phyloP scores from a whole-genome alignment of 1,284 basidiomycete species.

The Ustilago xerochloae region DNA sequence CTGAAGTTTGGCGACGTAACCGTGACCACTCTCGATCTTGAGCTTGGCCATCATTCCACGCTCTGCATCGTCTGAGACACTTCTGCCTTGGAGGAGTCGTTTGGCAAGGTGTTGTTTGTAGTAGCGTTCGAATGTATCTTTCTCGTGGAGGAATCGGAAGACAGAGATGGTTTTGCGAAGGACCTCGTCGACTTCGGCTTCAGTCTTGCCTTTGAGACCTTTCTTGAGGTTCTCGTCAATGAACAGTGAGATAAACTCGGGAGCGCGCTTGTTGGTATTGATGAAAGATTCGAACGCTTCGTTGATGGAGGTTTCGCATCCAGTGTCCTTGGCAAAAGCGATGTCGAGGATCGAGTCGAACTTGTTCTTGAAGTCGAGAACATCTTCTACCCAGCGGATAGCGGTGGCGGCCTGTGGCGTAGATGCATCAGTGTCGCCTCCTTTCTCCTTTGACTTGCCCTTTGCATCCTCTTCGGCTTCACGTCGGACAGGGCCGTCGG shows the following conservation, averaged over 20 bases:
- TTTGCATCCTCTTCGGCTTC: conserved; percentile 7
- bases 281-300: conserved; percentile 96
- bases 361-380: conserved; percentile 89
- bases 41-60: conserved; percentile 97
- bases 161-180: conserved; percentile 94
- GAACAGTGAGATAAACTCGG: conserved; percentile 95
- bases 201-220: conserved; percentile 94
- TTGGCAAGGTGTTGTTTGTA: conserved; percentile 97
- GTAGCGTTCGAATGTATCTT: conserved; percentile 97
- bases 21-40: conserved; percentile 94
- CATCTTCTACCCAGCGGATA: conserved; percentile 92
- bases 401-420: conserved; percentile 72
- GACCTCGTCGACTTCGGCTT: conserved; percentile 86
- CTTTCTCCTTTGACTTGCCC: conserved; percentile 23
- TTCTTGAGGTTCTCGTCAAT: conserved; percentile 97
- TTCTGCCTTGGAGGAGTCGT: conserved; percentile 84
- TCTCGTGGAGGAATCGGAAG: conserved; percentile 93
- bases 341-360: conserved; percentile 81
- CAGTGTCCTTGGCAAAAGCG: conserved; percentile 80
- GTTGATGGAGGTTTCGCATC: conserved; percentile 83
- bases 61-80: conserved; percentile 96
- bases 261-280: conserved; percentile 85
- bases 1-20: conserved; percentile 97
- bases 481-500: conserved; percentile 9
- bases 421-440: conserved; percentile 26